Evolutionary conservation across 176 grass and related monocot genomes (phyloP).

Genomic region (Lolium perenne): DNA sequence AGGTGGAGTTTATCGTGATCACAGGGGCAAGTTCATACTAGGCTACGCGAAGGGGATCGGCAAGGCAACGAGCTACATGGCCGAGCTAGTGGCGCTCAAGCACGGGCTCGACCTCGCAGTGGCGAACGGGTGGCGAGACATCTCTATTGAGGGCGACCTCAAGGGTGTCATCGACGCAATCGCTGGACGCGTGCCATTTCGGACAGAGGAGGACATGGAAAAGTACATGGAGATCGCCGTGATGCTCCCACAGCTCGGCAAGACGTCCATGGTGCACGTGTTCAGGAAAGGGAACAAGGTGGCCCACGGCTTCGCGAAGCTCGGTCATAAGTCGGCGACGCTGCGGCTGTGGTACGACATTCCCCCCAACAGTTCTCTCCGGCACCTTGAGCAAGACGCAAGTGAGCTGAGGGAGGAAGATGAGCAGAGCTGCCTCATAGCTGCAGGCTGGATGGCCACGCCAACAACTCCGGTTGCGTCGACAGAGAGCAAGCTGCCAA

Average conservation of each 20-base stretch:
- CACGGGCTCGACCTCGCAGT: conserved; percentile 66
- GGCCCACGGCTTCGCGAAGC: too few species aligned
- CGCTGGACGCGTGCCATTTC: neutral
- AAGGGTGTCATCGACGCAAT: conserved; percentile 48
- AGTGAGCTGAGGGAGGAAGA: too few species aligned
- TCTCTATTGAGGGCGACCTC: conserved; percentile 69
- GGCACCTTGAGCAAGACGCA: too few species aligned
- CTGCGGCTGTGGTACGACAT: too few species aligned
- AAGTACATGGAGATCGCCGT: conserved; percentile 45
- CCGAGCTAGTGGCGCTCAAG: conserved; percentile 61
- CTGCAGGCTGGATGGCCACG: too few species aligned
- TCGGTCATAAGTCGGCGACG: too few species aligned
- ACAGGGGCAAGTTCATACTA: conserved; percentile 61
- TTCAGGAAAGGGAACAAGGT: too few species aligned
- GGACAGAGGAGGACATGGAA: conserved; percentile 29
- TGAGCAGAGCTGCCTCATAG: neutral
- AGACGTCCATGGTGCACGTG: neutral
- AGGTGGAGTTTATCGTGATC: conserved; percentile 70
- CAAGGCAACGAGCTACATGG: conserved; percentile 62
- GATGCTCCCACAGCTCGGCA: conserved; percentile 45
- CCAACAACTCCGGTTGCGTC: neutral
- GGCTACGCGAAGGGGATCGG: conserved; percentile 69
- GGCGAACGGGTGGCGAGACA: conserved; percentile 52
- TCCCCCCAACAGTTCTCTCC: too few species aligned
- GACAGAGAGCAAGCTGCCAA: neutral